These are phyloP conservation scores for Blastobotrys chiropterorum DNA, from an alignment of 805 yeast species.

Conservation along the genomic window DNA sequence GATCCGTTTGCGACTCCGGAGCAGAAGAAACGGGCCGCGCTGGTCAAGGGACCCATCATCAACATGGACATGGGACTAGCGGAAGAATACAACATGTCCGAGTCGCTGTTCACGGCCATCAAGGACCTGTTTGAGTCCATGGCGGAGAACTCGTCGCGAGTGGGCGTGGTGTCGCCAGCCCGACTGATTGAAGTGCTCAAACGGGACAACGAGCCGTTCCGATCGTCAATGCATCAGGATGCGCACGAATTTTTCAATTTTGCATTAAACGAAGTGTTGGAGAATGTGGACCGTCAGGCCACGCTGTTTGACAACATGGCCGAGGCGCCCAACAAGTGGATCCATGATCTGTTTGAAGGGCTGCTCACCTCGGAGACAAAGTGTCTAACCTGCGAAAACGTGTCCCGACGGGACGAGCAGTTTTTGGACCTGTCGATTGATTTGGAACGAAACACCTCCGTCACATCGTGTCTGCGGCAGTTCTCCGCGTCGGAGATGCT, in stretches of 20 bases:
- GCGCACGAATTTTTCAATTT: slow-evolving; percentile 95
- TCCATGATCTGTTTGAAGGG: slow-evolving; percentile 78
- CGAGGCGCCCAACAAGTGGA: slow-evolving; percentile 31
- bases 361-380: slow-evolving; percentile 77
- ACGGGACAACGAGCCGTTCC: slow-evolving; percentile 74
- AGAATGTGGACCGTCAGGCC: slow-evolving; percentile 32
- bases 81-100: slow-evolving; percentile 43
- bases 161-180: slow-evolving; percentile 82
- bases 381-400: slow-evolving; percentile 82
- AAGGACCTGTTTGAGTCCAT: slow-evolving; percentile 84
- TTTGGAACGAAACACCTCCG: slow-evolving; percentile 64
- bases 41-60: slow-evolving; percentile 74
- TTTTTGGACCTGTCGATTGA: slow-evolving; percentile 86
- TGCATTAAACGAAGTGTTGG: slow-evolving; percentile 66
- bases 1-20: slow-evolving; percentile 50
- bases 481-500: slow-evolving; percentile 83
- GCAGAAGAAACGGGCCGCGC: slow-evolving; percentile 69
- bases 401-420: slow-evolving; percentile 74
- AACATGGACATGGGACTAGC: slow-evolving; percentile 68
- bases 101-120: slow-evolving; percentile 55
- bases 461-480: slow-evolving; percentile 71
- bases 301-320: background rate
- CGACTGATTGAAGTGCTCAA: slow-evolving; percentile 70
- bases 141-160: slow-evolving; percentile 58
- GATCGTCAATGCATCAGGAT: slow-evolving; percentile 95